Conservation (phyloP, 352 stramenopile species). For the Aphanomyces cochlioides region DNA sequence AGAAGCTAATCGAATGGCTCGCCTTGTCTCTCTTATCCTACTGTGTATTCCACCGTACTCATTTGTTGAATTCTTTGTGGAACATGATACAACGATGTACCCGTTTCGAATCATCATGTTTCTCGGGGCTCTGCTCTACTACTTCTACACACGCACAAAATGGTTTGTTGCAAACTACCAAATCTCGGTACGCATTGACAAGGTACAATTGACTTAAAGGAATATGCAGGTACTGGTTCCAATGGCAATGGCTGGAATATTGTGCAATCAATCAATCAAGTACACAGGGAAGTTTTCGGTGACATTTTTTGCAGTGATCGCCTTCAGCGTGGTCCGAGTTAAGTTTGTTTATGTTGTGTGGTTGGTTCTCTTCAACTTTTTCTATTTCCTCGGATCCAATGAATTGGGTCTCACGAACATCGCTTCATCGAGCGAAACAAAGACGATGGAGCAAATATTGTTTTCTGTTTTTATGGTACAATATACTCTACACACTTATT, state of each 20-base stretch:
- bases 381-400: constrained; percentile 66
- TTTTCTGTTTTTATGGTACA: constrained; percentile 27
- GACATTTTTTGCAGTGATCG: constrained; percentile 66
- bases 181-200: not conserved
- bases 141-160: not conserved
- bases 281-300: constrained; percentile 83
- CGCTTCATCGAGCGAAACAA: constrained; percentile 23
- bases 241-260: constrained; percentile 66
- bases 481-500: not conserved
- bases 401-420: constrained; percentile 41
- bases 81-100: constrained; percentile 21
- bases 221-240: constrained; percentile 34
- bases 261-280: constrained; percentile 72
- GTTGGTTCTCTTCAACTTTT: constrained; percentile 82
- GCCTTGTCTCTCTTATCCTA: constrained; percentile 5
- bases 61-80: constrained; percentile 17
- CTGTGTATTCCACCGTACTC: constrained; percentile 13
- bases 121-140: not conserved
- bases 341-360: constrained; percentile 80
- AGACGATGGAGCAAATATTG: not conserved
- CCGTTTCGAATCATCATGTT: constrained; percentile 22
- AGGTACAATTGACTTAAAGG: not conserved
- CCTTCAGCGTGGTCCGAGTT: constrained; percentile 79
- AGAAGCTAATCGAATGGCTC: constrained; percentile 5
- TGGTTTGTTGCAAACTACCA: constrained; percentile 18